Evolutionary conservation across 2,329 filamentous ascomycete genomes (phyloP).

Genomic region (Laburnicola sp.): DNA sequence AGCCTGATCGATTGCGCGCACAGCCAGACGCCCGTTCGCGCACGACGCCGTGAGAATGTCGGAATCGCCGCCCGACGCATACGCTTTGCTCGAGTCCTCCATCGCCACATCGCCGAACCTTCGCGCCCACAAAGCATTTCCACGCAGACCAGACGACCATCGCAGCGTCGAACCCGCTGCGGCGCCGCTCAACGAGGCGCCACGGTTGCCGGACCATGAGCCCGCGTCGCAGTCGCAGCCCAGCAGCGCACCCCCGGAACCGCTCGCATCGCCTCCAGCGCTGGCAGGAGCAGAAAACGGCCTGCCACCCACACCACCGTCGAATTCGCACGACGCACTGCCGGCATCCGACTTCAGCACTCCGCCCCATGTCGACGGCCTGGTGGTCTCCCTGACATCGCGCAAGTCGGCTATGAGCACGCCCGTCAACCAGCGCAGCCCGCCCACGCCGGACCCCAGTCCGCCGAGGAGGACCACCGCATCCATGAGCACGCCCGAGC

Average conservation of each 20-base stretch:
- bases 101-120: conserved; percentile 33
- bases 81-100: conserved; percentile 38
- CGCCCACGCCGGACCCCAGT: conserved; percentile 43
- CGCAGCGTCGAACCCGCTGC: conserved; percentile 27
- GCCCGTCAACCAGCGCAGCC: conserved; percentile 47
- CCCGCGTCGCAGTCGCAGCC: conserved; percentile 23
- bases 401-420: conserved; percentile 47
- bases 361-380: conserved; percentile 46
- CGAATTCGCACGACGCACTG: conserved; percentile 39
- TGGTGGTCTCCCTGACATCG: conserved; percentile 43
- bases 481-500: conserved; percentile 24
- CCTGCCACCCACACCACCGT: conserved; percentile 53
- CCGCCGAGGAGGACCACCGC: conserved; percentile 34
- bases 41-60: conserved; percentile 28
- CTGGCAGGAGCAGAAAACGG: conserved; percentile 38
- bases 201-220: conserved; percentile 31
- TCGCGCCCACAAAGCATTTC: conserved; percentile 31
- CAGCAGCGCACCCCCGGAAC: conserved; percentile 31
- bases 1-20: neutral
- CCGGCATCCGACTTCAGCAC: conserved; percentile 27
- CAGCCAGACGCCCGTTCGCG: too few species aligned
- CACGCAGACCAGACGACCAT: conserved; percentile 33
- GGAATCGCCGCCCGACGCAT: conserved; percentile 25
- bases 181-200: conserved; percentile 25
- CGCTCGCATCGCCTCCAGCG: conserved; percentile 29